Percentiles rank a stretch among this genome's conserved stretches.
phyloP scores from a whole-genome alignment of 2,329 filamentous ascomycete species.

The Biscogniauxia sp. region DNA sequence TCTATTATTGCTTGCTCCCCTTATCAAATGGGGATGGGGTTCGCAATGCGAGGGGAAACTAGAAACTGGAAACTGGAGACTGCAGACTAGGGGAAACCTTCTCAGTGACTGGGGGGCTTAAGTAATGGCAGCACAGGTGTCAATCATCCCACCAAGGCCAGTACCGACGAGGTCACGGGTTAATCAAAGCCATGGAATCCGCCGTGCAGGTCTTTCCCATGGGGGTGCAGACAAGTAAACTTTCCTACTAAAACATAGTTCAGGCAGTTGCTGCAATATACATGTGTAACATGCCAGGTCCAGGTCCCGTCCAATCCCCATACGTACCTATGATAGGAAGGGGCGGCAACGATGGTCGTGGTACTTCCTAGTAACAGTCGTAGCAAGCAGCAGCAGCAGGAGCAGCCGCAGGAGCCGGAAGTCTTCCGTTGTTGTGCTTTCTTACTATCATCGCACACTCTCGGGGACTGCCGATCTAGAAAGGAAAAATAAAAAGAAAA shows the following conservation, averaged over 20 bases:
- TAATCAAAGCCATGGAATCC: not conserved
- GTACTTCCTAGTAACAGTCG: too few species aligned
- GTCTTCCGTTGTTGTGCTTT: not conserved
- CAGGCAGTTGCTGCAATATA: not conserved
- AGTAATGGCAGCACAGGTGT: not conserved
- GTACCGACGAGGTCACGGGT: not conserved
- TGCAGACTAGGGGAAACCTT: not conserved
- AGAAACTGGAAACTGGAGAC: not conserved
- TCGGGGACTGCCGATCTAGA: not conserved
- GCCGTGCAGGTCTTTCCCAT: not conserved
- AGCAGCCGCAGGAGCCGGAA: too few species aligned
- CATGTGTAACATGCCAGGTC: not conserved
- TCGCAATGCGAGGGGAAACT: not conserved
- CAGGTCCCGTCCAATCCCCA: too few species aligned
- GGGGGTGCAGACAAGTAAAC: not conserved
- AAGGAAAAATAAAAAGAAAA: too few species aligned
- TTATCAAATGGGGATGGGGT: not conserved
- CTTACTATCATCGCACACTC: not conserved
- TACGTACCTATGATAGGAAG: not conserved
- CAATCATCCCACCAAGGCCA: not conserved
- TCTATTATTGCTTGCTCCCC: not conserved
- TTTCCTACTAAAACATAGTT: not conserved
- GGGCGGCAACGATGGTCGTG: too few species aligned
- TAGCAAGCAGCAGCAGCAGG: too few species aligned
- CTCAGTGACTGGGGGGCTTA: not conserved